These are phyloP conservation scores for Wickerhamiella hasegawae DNA, from an alignment of 805 yeast species.

Conservation along the genomic window DNA sequence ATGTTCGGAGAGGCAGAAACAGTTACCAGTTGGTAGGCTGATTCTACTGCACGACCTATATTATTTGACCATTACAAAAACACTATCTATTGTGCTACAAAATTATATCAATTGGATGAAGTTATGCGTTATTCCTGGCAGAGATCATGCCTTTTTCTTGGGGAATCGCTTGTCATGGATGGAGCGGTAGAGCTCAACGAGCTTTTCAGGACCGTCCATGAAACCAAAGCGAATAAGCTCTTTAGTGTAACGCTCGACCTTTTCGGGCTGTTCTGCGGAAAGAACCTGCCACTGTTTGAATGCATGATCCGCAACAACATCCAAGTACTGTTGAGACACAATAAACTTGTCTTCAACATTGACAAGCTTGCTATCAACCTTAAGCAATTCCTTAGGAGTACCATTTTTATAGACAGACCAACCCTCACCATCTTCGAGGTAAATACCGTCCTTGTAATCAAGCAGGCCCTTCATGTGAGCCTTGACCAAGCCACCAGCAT, in stretches of 20 bases:
- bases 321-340: constrained; percentile 11
- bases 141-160: too few species aligned
- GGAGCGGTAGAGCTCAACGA: constrained; percentile 13
- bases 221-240: constrained; percentile 18
- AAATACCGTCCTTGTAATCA: constrained; percentile 39
- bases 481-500: constrained; percentile 56
- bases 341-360: constrained; percentile 13
- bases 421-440: constrained; percentile 70
- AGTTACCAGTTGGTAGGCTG: constrained; percentile 73
- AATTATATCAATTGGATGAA: too few species aligned
- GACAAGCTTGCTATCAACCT: constrained; percentile 8
- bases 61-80: too few species aligned
- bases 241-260: constrained; percentile 7
- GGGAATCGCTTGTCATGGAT: constrained; percentile 7
- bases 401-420: constrained; percentile 21
- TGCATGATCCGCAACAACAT: constrained; percentile 3
- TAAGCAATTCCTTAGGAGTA: constrained; percentile 1
- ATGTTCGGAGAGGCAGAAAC: constrained; percentile 87
- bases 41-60: too few species aligned
- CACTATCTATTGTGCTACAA: too few species aligned
- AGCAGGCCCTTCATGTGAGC: constrained; percentile 66
- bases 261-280: constrained; percentile 5
- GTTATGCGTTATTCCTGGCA: too few species aligned
- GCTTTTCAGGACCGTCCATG: constrained; percentile 12
- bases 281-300: constrained; percentile 3